Conservation (phyloP, 2,329 filamentous ascomycete genomes). For the Hansfordia pulvinata region DNA sequence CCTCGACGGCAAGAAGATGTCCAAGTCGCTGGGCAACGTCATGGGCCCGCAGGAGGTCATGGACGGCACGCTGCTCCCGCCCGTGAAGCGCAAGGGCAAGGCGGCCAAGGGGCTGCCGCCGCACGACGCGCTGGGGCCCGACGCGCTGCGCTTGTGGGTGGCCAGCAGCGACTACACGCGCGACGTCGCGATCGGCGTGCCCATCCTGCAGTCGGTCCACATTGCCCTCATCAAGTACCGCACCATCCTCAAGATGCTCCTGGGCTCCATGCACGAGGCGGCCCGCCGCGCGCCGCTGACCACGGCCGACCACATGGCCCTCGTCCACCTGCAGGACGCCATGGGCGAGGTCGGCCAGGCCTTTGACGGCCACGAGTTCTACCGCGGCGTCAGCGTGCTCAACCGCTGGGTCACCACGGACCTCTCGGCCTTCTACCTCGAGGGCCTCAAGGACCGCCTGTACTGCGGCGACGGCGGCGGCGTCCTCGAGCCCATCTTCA, state of each 20-base stretch:
- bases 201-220: constrained; percentile 65
- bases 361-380: constrained; percentile 66
- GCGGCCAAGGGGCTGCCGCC: constrained; percentile 20
- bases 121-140: constrained; percentile 66
- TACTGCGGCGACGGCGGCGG: constrained; percentile 69
- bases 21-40: constrained; percentile 87
- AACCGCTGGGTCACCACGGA: constrained; percentile 74
- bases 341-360: constrained; percentile 50
- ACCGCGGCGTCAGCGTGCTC: constrained; percentile 58
- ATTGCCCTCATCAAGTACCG: constrained; percentile 73
- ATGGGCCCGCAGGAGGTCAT: constrained; percentile 75
- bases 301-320: constrained; percentile 58
- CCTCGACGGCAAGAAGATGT: constrained; percentile 90
- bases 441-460: constrained; percentile 79
- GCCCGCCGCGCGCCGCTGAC: constrained; percentile 37
- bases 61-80: constrained; percentile 64
- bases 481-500: constrained; percentile 51
- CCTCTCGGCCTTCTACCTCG: constrained; percentile 87
- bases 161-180: constrained; percentile 84
- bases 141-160: constrained; percentile 81
- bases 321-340: constrained; percentile 57
- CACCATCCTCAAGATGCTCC: constrained; percentile 78
- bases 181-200: constrained; percentile 71
- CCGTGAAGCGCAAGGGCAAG: constrained; percentile 49
- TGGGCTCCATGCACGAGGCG: constrained; percentile 56